Conservation (phyloP, 2,329 filamentous ascomycete species). For the Aspergillus texensis region DNA sequence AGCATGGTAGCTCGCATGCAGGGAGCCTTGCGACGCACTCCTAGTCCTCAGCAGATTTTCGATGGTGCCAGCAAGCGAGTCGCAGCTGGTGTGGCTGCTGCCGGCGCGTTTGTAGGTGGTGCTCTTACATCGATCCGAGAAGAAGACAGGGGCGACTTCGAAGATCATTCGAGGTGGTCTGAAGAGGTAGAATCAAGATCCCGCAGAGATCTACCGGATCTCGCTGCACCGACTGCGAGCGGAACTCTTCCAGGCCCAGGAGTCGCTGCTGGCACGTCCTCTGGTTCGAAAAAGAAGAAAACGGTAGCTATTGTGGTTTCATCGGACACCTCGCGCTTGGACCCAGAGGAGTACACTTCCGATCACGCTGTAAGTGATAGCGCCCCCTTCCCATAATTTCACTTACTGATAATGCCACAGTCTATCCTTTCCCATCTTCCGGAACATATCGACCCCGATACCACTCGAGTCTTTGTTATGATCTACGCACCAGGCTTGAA, state of each 20-base stretch:
- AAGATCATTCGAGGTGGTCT: conserved; percentile 88
- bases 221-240: conserved; percentile 29
- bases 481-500: conserved; percentile 85
- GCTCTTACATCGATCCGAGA: conserved; percentile 82
- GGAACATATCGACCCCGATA: conserved; percentile 71
- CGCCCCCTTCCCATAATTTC: neutral
- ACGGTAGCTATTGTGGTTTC: conserved; percentile 88
- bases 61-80: conserved; percentile 81
- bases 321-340: conserved; percentile 66
- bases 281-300: conserved; percentile 60
- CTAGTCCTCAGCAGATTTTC: conserved; percentile 86
- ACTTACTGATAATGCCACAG: conserved; percentile 46
- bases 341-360: conserved; percentile 61
- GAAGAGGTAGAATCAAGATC: conserved; percentile 78
- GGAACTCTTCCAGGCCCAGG: conserved; percentile 36
- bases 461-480: conserved; percentile 79
- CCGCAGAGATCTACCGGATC: conserved; percentile 32
- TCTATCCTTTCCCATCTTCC: conserved; percentile 89
- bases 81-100: conserved; percentile 78
- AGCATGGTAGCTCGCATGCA: conserved; percentile 77
- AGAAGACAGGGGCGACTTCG: conserved; percentile 77
- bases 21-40: conserved; percentile 76
- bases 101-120: conserved; percentile 78
- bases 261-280: conserved; percentile 34
- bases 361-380: conserved; percentile 75